Percentiles rank a stretch among this genome's conserved stretches.
Evolutionary conservation across 2,329 filamentous ascomycete species (phyloP).

Genomic region (Mycosphaerella sp.): DNA sequence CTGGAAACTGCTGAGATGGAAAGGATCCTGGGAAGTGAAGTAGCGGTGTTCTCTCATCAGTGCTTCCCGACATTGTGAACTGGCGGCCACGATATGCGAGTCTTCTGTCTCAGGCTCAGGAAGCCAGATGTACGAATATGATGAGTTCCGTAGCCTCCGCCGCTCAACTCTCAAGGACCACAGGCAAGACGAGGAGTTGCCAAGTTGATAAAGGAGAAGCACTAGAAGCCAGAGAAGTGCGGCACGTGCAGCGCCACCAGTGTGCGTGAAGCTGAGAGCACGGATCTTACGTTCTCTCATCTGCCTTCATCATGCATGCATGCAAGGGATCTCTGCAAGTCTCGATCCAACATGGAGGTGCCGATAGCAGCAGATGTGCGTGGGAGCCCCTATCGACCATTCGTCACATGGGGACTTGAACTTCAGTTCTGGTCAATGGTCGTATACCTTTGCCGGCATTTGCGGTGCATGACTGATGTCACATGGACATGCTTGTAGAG

Average conservation of each 20-base stretch:
- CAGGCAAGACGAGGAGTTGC: neutral
- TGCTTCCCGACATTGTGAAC: slow-evolving; percentile 12
- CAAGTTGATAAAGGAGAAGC: neutral
- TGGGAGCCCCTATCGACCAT: neutral
- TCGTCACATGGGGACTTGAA: neutral
- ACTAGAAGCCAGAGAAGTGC: neutral
- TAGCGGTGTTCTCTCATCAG: slow-evolving; percentile 27
- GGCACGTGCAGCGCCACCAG: slow-evolving; percentile 8
- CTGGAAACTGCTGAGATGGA: slow-evolving; percentile 2
- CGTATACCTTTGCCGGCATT: neutral
- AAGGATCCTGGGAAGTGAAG: slow-evolving; percentile 27
- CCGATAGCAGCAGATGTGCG: neutral
- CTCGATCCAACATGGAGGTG: neutral
- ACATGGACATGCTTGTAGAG: neutral
- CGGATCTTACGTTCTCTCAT: neutral
- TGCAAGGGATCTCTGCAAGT: neutral
- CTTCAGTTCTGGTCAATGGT: neutral
- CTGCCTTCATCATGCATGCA: neutral
- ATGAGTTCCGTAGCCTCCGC: neutral
- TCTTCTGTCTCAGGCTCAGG: neutral
- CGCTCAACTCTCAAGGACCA: neutral
- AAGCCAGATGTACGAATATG: neutral
- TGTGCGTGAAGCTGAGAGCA: neutral
- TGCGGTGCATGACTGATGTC: neutral
- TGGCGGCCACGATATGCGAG: neutral